These are phyloP conservation scores for Silene vulgaris DNA, from an alignment of 179 eudicot genomes.

Conservation along the genomic window DNA sequence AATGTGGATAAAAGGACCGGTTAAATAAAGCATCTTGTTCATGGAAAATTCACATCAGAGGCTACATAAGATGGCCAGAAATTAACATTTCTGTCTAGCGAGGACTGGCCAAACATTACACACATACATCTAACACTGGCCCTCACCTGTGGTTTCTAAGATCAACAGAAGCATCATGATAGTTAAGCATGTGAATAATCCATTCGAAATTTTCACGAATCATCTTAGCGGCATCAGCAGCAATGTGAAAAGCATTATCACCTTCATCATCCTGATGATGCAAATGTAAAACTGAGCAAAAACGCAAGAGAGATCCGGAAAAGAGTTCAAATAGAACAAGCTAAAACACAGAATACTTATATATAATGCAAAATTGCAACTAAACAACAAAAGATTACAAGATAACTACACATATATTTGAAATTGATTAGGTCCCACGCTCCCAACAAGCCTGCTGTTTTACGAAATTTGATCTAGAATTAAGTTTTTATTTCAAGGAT, in stretches of 20 bases:
- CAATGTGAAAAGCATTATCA: slow-evolving; percentile 96
- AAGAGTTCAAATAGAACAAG: not conserved
- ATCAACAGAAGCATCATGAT: slow-evolving; percentile 80
- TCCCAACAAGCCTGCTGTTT: not conserved
- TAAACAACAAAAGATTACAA: not conserved
- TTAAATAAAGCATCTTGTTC: not conserved
- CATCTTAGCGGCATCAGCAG: slow-evolving; percentile 97
- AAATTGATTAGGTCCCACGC: not conserved
- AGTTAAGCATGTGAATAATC: slow-evolving; percentile 79
- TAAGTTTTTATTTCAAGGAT: not conserved
- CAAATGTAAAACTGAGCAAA: slow-evolving; percentile 12
- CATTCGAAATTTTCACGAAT: slow-evolving; percentile 94
- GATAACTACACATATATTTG: not conserved
- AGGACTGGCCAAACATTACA: not conserved
- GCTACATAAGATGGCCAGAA: not conserved
- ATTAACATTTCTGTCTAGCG: not conserved
- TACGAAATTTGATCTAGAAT: not conserved
- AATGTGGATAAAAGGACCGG: not conserved
- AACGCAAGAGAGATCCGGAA: slow-evolving; percentile 1
- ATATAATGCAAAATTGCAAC: not conserved
- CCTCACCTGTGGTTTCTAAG: slow-evolving; percentile 86
- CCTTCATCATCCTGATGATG: slow-evolving; percentile 89
- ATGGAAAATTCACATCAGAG: not conserved
- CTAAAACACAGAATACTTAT: slow-evolving; percentile 4
- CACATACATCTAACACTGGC: not conserved